These are phyloP conservation scores for Crepidotus sp. DNA, from an alignment of 1,284 basidiomycete species.

Conservation along the genomic window DNA sequence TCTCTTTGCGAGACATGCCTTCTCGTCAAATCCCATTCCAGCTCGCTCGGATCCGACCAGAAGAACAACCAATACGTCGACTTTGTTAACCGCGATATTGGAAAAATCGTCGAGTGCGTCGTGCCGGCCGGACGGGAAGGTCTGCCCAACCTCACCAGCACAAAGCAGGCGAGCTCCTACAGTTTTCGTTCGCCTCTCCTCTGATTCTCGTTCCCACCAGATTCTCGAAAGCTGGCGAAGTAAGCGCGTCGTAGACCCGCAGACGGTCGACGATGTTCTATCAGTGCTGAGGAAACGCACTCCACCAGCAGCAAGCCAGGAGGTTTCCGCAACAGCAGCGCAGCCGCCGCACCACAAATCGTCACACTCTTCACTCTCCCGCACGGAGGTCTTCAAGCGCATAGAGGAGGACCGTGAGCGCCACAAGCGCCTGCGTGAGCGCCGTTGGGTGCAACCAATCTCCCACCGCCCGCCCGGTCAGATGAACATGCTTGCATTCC, in stretches of 20 bases:
- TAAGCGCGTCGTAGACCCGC: slow-evolving; percentile 75
- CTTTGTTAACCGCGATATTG: slow-evolving; percentile 66
- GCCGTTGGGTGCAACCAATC: slow-evolving; percentile 84
- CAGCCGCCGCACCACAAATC: slow-evolving; percentile 18
- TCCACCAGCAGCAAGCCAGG: slow-evolving; percentile 21
- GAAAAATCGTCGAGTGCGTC: slow-evolving; percentile 69
- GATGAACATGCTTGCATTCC: slow-evolving; percentile 48
- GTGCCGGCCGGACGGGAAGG: slow-evolving; percentile 79
- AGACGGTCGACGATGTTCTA: slow-evolving; percentile 62
- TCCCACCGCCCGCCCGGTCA: slow-evolving; percentile 38
- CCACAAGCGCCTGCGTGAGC: slow-evolving; percentile 87
- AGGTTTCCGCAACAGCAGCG: slow-evolving; percentile 20
- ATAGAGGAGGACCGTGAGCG: slow-evolving; percentile 95
- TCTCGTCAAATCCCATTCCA: slow-evolving; percentile 49
- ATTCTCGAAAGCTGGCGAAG: slow-evolving; percentile 83
- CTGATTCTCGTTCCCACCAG: slow-evolving; percentile 31
- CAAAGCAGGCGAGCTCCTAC: slow-evolving; percentile 56
- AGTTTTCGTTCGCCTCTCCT: background rate
- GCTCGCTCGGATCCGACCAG: slow-evolving; percentile 34
- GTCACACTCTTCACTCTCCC: slow-evolving; percentile 45
- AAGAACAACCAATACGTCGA: slow-evolving; percentile 60
- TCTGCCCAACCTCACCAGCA: slow-evolving; percentile 76
- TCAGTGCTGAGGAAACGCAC: slow-evolving; percentile 38
- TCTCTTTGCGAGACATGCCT: slow-evolving; percentile 75
- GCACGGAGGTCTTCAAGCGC: slow-evolving; percentile 70